Percentiles rank a stretch among this genome's conserved stretches.
Conservation (phyloP, 305 asterid species). For the Stenogyne calaminthoides region DNA sequence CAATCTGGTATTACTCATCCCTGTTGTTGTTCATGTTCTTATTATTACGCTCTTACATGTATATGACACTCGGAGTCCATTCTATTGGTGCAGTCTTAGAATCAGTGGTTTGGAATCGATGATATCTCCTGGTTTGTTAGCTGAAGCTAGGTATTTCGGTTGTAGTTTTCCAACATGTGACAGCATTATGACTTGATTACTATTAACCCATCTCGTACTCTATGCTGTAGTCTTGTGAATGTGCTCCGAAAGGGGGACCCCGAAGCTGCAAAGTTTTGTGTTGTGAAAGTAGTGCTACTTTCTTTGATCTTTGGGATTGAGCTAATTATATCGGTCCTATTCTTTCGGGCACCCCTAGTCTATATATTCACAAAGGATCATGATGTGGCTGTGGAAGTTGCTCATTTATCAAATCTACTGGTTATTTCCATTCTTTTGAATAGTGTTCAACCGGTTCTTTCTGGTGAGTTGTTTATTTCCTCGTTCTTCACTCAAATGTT, state of each 20-base stretch:
- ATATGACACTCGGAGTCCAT: neutral
- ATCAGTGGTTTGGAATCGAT: conserved; percentile 75
- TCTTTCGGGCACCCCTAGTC: conserved; percentile 52
- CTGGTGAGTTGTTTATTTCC: conserved; percentile 35
- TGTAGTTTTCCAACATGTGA: neutral
- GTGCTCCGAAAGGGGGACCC: conserved; percentile 66
- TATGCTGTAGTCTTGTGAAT: conserved; percentile 50
- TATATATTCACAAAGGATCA: conserved; percentile 51
- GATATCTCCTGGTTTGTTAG: conserved; percentile 67
- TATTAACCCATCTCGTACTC: neutral
- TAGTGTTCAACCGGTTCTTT: conserved; percentile 68
- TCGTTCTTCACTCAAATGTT: neutral
- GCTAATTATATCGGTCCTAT: conserved; percentile 44
- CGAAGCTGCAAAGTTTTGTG: conserved; percentile 52
- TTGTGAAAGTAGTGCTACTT: conserved; percentile 40
- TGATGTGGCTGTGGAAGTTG: conserved; percentile 50
- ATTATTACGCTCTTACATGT: neutral
- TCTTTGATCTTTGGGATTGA: conserved; percentile 49
- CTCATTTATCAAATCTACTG: conserved; percentile 48
- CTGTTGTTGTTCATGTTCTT: neutral
- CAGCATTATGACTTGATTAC: neutral
- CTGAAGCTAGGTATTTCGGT: conserved; percentile 60
- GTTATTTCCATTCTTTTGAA: conserved; percentile 65
- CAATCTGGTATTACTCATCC: conserved; percentile 53
- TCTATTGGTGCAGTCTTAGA: conserved; percentile 50